Base-by-base conservation (phyloP, 2,329 filamentous ascomycete species). In the Plenodomus biglobosus region DNA sequence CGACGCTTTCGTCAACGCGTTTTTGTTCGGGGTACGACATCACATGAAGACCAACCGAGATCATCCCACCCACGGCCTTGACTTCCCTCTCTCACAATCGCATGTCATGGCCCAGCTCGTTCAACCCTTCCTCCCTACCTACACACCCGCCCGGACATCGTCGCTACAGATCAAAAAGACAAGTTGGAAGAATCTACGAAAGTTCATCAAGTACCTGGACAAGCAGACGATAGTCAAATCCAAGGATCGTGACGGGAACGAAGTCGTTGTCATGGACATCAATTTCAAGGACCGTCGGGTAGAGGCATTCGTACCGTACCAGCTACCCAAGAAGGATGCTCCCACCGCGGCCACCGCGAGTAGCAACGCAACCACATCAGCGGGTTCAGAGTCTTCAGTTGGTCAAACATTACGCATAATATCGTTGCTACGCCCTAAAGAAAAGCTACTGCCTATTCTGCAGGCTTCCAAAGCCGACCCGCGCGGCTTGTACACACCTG, bases 91-190 rank as follows among this genome's bases (percentile, higher is more conserved):
- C 1, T 79, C 81, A 19, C 83, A 85, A 39, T 86, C 85, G 0
- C 78, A 79, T 19, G 74, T 87, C 60, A 83, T 87, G 65, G 78
- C 83, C 8, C 81, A 78, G 44, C 75, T 87, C 45, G 78, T 87
- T 17, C 82, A 85, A n/a, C 85, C 85, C 1, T 85, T 83, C 59
- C 76, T 88, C 1, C 84, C 85, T 2, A 77, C 81, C 17, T 79
- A 78, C 63, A 81, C 78, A 10, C 72, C 81, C 4, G 74, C 78
- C 17, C 77, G 83, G 60, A 75, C 76, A 2, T 79, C 79, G 46
- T 82, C 76, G 50, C 79, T 85, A 43, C 82, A 85, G 55, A 85
- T 87, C 68, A 87, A 87, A 63, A 87, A 87, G 70, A 85, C 84
- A 2, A 84, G 80, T 52, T 87, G 82, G 82, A 87, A 87, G 71